Evolutionary conservation across 805 yeast genomes (phyloP), one percentile per base, ranked within the genome.

Genomic region (Komagataella mondaviorum): DNA sequence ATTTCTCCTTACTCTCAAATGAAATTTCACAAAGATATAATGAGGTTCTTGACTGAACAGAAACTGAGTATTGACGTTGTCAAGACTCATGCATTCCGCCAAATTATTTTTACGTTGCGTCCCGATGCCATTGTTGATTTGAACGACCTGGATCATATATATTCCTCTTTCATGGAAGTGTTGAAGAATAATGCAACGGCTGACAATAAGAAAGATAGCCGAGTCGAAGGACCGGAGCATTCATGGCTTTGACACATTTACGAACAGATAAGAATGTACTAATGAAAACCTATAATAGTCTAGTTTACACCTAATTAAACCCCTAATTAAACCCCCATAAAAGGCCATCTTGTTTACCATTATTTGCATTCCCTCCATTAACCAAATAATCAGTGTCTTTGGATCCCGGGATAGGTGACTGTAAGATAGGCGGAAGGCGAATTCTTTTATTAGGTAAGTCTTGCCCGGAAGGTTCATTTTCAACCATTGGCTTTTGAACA

Each of bases 11-110:
- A 77, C 59, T 58, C 79, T 1, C 61, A 69, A 16, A 60, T 66
- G 59, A 72, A 71, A 55, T 75, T 78, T 58, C 81, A 76, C 53
- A 72, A 71, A 54, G 77, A 77, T 54, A 60, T 78, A 24, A 64
- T 76, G 67, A 70, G 66, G 55, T 78, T 77, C 52, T 59, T 77
- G 44, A 67, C 72, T 14, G 81, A 77, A n/a, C 75, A 78, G 60
- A 76, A 75, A 57, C 62, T 78, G 8, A 70, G 78, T 0, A 68
- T 76, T 30, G 65, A 64, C 20, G 70, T 71, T 7, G 72, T 76
- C n/a, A 73, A 72, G 60, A 71, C 78, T 49, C 72, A 66, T 20
- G 67, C 78, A 6, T 78, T 78, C 57, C 75, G 73, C 58, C 81
- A 77, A 55, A 58, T 78, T 46, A 64, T 78, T 14, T 72, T 70